These are phyloP conservation scores for Cystobasidium slooffiae DNA, from an alignment of 1,284 basidiomycete species.

Conservation along the genomic window DNA sequence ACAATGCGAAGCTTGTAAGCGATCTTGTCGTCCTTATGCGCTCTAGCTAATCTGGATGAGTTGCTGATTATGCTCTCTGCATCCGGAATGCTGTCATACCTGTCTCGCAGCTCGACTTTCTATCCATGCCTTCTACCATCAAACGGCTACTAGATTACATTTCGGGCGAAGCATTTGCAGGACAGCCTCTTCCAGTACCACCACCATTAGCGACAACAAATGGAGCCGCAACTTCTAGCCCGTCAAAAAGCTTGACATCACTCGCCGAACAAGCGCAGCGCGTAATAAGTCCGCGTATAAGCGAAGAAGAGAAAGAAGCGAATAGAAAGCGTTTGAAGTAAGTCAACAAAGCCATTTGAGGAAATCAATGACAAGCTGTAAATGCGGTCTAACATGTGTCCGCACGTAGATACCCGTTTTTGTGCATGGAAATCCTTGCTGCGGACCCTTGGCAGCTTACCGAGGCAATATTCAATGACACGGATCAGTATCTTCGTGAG, in stretches of 20 bases:
- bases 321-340: constrained; percentile 41
- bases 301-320: constrained; percentile 35
- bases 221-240: neutral
- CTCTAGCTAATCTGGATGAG: neutral
- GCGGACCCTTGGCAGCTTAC: constrained; percentile 94
- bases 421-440: constrained; percentile 93
- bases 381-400: neutral
- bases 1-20: constrained; percentile 43
- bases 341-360: neutral
- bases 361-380: neutral
- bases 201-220: neutral
- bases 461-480: constrained; percentile 79
- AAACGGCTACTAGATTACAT: constrained; percentile 42
- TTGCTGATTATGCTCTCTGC: neutral
- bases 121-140: constrained; percentile 27
- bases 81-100: neutral
- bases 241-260: constrained; percentile 14
- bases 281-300: constrained; percentile 12
- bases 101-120: constrained; percentile 41
- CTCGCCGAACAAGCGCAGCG: constrained; percentile 30
- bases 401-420: constrained; percentile 78
- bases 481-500: constrained; percentile 61
- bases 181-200: neutral
- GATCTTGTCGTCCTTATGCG: neutral
- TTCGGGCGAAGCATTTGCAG: constrained; percentile 41